Evolutionary conservation across 371 early-diverging fungal genomes (phyloP), one percentile per base, ranked within the genome.

Genomic region (Rhizopus sp.): DNA sequence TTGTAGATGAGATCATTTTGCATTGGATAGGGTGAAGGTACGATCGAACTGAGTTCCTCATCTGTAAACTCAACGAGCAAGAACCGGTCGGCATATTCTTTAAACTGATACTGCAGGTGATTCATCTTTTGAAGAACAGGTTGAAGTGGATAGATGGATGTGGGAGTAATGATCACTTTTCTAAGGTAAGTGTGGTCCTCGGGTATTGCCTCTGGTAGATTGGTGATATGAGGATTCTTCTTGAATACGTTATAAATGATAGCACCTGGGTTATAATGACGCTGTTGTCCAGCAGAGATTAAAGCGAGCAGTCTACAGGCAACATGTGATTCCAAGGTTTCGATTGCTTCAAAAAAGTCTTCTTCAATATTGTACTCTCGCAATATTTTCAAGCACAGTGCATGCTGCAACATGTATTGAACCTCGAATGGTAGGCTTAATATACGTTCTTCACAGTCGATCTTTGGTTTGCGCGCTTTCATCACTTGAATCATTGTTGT

Each of bases 51-150:
- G 4, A 68, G 48, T 6, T 81, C 74, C 59, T 91, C 91, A 46
- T 92, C 92, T n/a, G 77, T 68, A 57, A 91, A 87, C 45, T 79
- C 72, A n/a, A 92, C 82, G n/a, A 86, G 73, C 13, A 89, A 17
- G 49, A 92, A 91, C 1, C 81, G 80, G 52, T 90, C 86, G 1
- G 60, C 57, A 33, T 82, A 44, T 0, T 66, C 12, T 31, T 45
- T 47, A 41, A 70, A 84, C 4, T 84, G 69, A 8, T 83, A 78
- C 6, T 88, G 68, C 7, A 89, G 68, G 17, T 89, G 73, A 56
- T 86, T 88, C 50, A 86, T 76, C 0, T 77, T 73, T 58, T 88
- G 86, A 8, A 82, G 45, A 0, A 75, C 62, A 0, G 84, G 85
- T 4, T 77, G 81, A 4, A 74, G 62, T 13, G 86, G 56, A 37